Conservation (phyloP, 768 basidiomycete genomes). For the Gymnopilus junonius region DNA sequence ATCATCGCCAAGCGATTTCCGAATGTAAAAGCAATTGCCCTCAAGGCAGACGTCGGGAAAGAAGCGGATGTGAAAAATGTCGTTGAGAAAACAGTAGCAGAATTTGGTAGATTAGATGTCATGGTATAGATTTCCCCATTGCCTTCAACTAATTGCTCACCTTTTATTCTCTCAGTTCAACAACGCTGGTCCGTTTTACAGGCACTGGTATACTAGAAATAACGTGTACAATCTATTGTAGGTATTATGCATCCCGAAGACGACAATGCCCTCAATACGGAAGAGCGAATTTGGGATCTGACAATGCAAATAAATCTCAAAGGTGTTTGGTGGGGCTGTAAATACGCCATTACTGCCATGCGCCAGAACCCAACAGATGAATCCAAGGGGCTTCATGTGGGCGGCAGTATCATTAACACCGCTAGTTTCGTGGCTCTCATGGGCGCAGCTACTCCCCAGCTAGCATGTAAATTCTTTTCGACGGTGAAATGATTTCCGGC, state of each 20-base stretch:
- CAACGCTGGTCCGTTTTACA: slow-evolving; percentile 68
- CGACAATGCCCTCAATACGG: slow-evolving; percentile 94
- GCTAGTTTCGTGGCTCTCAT: slow-evolving; percentile 95
- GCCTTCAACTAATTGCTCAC: background rate
- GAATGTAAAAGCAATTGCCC: slow-evolving; percentile 67
- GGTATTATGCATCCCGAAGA: slow-evolving; percentile 99
- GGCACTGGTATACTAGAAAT: background rate
- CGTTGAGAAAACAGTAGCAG: slow-evolving; percentile 77
- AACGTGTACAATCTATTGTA: slow-evolving; percentile 22
- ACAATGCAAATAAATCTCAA: slow-evolving; percentile 96
- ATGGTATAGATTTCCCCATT: slow-evolving; percentile 61
- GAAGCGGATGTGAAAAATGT: slow-evolving; percentile 85
- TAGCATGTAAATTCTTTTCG: slow-evolving; percentile 67
- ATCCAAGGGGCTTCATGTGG: slow-evolving; percentile 75
- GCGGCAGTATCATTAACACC: slow-evolving; percentile 96
- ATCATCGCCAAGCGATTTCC: slow-evolving; percentile 70
- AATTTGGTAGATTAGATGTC: slow-evolving; percentile 93
- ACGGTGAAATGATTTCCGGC: slow-evolving; percentile 1
- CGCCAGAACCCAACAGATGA: slow-evolving; percentile 86
- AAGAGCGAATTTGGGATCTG: slow-evolving; percentile 95
- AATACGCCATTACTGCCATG: slow-evolving; percentile 97
- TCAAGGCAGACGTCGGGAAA: slow-evolving; percentile 87
- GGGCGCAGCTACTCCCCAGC: slow-evolving; percentile 96
- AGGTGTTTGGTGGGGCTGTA: slow-evolving; percentile 99
- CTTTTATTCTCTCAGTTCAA: slow-evolving; percentile 68